Conservation (phyloP, 2,329 filamentous ascomycete species). For the Fusarium pseudonygamai region DNA sequence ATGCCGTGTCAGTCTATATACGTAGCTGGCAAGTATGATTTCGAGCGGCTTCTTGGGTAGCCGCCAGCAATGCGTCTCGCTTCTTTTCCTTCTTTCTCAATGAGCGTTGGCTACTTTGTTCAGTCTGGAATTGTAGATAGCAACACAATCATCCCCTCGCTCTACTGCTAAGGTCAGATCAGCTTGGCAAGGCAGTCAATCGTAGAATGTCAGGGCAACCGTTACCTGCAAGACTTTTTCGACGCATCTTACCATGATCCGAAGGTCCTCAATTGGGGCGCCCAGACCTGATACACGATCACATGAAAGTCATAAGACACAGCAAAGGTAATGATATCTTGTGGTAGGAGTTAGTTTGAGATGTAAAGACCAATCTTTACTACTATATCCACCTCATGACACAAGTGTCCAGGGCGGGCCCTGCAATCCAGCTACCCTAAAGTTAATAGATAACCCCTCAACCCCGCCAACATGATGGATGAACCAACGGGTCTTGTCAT, state of each 20-base stretch:
- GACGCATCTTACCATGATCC: not conserved
- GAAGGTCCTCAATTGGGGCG: not conserved
- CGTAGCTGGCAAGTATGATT: not conserved
- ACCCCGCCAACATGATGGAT: slow-evolving; percentile 34
- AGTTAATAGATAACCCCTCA: not conserved
- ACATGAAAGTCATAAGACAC: not conserved
- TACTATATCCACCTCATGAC: not conserved
- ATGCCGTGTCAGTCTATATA: not conserved
- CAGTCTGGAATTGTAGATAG: not conserved
- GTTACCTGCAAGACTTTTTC: not conserved
- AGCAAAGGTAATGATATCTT: not conserved
- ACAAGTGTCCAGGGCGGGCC: not conserved
- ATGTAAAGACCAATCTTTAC: not conserved
- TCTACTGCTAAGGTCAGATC: not conserved
- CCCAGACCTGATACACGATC: not conserved
- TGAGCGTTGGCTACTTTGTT: not conserved
- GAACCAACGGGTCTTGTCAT: not conserved
- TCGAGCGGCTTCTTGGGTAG: not conserved
- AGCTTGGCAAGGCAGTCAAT: not conserved
- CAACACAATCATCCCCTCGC: not conserved
- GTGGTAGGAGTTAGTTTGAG: not conserved
- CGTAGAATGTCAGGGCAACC: not conserved
- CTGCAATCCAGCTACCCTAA: slow-evolving; percentile 1
- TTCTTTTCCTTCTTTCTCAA: not conserved
- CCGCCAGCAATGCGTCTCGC: not conserved